Conservation (phyloP, 768 basidiomycete species). For the Lentinula sp. region DNA sequence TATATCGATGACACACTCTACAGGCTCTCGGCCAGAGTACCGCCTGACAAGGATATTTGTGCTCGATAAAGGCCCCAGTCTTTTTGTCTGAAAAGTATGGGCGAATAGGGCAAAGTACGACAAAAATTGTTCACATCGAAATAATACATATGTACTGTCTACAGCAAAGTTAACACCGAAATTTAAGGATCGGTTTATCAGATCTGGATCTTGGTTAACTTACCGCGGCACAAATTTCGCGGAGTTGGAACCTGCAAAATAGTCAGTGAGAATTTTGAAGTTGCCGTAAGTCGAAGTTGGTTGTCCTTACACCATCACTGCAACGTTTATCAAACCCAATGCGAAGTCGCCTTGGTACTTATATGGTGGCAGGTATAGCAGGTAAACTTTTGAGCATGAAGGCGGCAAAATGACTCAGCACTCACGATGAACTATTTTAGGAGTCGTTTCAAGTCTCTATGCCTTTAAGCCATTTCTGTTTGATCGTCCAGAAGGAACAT, state of each 20-base stretch:
- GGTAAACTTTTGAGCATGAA: slow-evolving; percentile 2
- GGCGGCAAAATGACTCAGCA: neutral
- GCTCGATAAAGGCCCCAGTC: neutral
- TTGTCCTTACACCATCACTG: neutral
- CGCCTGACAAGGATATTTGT: neutral
- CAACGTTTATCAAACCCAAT: neutral
- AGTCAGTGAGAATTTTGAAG: neutral
- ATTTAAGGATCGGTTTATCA: neutral
- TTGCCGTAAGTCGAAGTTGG: neutral
- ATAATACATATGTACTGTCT: neutral
- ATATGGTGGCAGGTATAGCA: neutral
- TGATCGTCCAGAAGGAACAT: neutral
- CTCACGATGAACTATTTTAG: neutral
- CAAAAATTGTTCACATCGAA: neutral
- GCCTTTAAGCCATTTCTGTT: neutral
- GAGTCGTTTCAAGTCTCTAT: neutral
- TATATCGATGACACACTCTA: neutral
- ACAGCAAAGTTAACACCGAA: neutral
- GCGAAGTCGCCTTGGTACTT: neutral
- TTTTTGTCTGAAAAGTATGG: neutral
- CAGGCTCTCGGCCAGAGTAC: neutral
- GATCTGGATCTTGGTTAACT: neutral
- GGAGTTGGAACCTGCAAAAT: slow-evolving; percentile 6
- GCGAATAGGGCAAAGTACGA: too few relatives aligned
- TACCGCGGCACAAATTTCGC: neutral